phyloP scores from a whole-genome alignment of 1,284 basidiomycete genomes.

The Dichomitus squalens region DNA sequence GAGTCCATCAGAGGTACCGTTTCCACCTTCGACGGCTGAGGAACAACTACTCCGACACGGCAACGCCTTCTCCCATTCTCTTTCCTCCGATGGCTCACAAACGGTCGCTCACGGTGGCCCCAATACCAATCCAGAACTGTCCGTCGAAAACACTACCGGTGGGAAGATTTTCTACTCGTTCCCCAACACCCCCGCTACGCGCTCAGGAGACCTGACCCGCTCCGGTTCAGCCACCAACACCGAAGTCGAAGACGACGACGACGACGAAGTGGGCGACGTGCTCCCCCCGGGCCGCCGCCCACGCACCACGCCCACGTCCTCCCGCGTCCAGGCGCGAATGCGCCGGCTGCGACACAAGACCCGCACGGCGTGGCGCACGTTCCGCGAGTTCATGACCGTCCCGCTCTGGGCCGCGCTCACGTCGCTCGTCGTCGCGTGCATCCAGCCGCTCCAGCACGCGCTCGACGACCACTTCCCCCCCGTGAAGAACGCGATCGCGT shows the following conservation, averaged over 20 bases:
- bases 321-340: slow-evolving; percentile 34
- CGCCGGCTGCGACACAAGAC: slow-evolving; percentile 37
- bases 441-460: slow-evolving; percentile 72
- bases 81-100: slow-evolving; percentile 20
- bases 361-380: slow-evolving; percentile 37
- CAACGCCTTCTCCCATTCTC: slow-evolving; percentile 12
- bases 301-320: slow-evolving; percentile 33
- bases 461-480: slow-evolving; percentile 67
- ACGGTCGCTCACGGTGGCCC: slow-evolving; percentile 9
- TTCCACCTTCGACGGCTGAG: slow-evolving; percentile 29
- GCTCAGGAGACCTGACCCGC: slow-evolving; percentile 7
- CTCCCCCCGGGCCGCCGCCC: slow-evolving; percentile 26
- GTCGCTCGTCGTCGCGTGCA: slow-evolving; percentile 82
- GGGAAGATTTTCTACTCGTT: slow-evolving; percentile 58
- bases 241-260: slow-evolving; percentile 31
- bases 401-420: slow-evolving; percentile 82
- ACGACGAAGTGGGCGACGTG: slow-evolving; percentile 39
- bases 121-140: slow-evolving; percentile 15
- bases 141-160: slow-evolving; percentile 20
- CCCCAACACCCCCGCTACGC: slow-evolving; percentile 56
- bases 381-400: slow-evolving; percentile 86
- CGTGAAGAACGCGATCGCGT: slow-evolving; percentile 71
- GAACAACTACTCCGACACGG: slow-evolving; percentile 26
- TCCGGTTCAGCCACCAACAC: slow-evolving; percentile 26
- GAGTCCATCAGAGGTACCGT: slow-evolving; percentile 28